Conservation (phyloP, 2,329 filamentous ascomycete species). For the Annulohypoxylon truncatum region DNA sequence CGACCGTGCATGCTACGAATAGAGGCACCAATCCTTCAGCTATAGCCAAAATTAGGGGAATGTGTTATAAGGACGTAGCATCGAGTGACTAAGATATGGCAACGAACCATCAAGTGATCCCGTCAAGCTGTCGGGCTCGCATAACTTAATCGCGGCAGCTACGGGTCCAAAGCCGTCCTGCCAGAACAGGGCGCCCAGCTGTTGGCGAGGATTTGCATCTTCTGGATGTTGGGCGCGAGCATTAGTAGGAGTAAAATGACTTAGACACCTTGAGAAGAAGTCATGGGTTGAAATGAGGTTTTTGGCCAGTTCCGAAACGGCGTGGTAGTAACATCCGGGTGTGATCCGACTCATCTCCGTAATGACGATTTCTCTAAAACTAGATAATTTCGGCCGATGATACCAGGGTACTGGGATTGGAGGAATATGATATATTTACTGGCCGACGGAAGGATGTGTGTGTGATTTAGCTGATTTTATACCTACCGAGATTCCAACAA, state of each 20-base stretch:
- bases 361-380: background rate
- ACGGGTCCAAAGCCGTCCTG: background rate
- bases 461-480: no score
- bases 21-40: background rate
- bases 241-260: background rate
- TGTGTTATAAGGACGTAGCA: background rate
- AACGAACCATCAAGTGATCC: background rate
- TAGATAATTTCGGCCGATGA: background rate
- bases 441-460: no score
- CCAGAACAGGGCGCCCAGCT: background rate
- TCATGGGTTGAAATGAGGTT: background rate
- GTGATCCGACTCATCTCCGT: background rate
- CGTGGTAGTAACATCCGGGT: background rate
- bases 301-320: background rate
- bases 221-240: background rate
- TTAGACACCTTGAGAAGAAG: background rate
- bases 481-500: no score
- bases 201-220: background rate
- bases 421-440: background rate
- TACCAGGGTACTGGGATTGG: background rate
- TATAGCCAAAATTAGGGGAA: background rate
- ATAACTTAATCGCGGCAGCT: background rate
- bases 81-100: background rate
- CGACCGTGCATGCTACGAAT: background rate
- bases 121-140: background rate